Evolutionary conservation across 2,329 filamentous ascomycete species (phyloP).

Genomic region (Fusarium tricinctum): DNA sequence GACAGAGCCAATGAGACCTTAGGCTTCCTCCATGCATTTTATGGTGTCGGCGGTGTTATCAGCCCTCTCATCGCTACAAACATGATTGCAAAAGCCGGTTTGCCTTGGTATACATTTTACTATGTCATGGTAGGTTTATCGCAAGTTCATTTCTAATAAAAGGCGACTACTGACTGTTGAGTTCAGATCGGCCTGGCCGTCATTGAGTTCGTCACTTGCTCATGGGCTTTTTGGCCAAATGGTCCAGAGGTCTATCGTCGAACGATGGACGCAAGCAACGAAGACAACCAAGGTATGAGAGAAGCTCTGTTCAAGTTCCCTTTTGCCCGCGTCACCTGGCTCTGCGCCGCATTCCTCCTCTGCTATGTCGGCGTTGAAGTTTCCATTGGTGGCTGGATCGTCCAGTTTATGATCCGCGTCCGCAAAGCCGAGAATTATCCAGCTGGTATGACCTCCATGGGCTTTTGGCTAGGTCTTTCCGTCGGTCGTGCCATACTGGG

Average conservation of each 20-base stretch:
- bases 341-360: conserved; percentile 79
- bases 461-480: conserved; percentile 86
- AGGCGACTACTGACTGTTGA: no score
- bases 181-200: conserved; percentile 31
- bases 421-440: conserved; percentile 76
- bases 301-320: conserved; percentile 58
- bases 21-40: conserved; percentile 77
- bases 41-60: conserved; percentile 76
- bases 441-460: conserved; percentile 80
- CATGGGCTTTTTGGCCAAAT: conserved; percentile 72
- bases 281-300: conserved; percentile 40
- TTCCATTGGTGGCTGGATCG: conserved; percentile 84
- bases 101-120: conserved; percentile 80
- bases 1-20: conserved; percentile 77
- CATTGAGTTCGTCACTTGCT: conserved; percentile 53
- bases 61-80: conserved; percentile 78
- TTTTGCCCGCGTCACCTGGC: conserved; percentile 72
- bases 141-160: no score
- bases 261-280: conserved; percentile 50
- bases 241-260: conserved; percentile 68
- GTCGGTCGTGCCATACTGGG: conserved; percentile 78
- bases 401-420: conserved; percentile 84
- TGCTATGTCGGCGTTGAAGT: conserved; percentile 84
- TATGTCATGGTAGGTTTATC: conserved; percentile 74
- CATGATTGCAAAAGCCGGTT: conserved; percentile 72